A percentile compares a stretch with the other conserved stretches of the same genome.
These are phyloP conservation scores for Phytophthora syringae DNA, from an alignment of 352 stramenopile genomes.

Conservation along the genomic window DNA sequence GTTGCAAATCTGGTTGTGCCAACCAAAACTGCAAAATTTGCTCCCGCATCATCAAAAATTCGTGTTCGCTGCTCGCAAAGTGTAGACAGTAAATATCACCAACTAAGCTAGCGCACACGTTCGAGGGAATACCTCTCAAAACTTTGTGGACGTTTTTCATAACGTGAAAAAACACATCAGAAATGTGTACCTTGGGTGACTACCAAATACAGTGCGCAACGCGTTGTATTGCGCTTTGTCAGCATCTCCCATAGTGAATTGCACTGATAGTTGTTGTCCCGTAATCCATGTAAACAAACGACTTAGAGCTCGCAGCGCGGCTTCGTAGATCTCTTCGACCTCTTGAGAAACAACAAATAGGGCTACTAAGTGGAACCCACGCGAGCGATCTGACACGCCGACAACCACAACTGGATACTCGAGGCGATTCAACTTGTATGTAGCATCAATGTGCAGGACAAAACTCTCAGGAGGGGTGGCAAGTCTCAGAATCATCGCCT, in stretches of 20 bases:
- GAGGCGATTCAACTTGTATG: slow-evolving; percentile 11
- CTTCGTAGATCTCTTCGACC: not conserved
- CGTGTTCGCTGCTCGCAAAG: not conserved
- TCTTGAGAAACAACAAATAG: slow-evolving; percentile 15
- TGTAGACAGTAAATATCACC: not conserved
- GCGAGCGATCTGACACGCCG: not conserved
- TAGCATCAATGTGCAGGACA: not conserved
- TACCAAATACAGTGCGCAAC: not conserved
- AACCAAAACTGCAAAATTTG: not conserved
- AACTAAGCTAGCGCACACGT: not conserved
- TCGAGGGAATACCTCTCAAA: not conserved
- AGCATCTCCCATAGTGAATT: slow-evolving; percentile 19
- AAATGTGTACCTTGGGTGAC: not conserved
- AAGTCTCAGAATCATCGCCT: not conserved
- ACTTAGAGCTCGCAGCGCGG: not conserved
- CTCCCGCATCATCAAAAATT: slow-evolving; percentile 2
- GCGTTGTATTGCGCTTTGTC: slow-evolving; percentile 30
- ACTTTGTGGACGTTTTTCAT: slow-evolving; percentile 19
- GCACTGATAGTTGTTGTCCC: not conserved
- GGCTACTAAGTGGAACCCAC: not conserved
- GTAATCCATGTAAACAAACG: not conserved
- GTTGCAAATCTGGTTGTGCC: not conserved
- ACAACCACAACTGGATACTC: slow-evolving; percentile 11
- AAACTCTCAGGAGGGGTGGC: not conserved
- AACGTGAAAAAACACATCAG: slow-evolving; percentile 33